Conservation (phyloP, 176 grass and related monocot genomes). For the Phyllostachys edulis region DNA sequence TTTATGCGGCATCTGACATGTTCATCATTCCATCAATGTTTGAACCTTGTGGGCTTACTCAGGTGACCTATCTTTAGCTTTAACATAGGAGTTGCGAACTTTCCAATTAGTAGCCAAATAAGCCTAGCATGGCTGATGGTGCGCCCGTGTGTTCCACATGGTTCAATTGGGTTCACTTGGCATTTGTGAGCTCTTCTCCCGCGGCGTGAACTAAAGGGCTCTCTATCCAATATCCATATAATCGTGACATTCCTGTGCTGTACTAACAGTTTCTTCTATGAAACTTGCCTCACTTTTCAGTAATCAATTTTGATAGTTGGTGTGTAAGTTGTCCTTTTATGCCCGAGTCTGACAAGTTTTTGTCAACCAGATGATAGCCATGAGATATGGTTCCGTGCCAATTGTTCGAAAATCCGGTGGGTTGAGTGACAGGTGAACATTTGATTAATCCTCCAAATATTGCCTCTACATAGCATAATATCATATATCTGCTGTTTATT, state of each 20-base stretch:
- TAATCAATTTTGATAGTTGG: neutral
- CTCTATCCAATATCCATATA: neutral
- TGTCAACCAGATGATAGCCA: constrained; percentile 54
- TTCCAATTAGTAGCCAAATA: neutral
- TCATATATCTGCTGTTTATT: neutral
- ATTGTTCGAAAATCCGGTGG: constrained; percentile 67
- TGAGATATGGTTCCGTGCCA: constrained; percentile 61
- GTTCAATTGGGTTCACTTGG: neutral
- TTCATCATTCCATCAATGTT: constrained; percentile 64
- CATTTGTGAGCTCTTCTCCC: neutral
- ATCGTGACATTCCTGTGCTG: neutral
- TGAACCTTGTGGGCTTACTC: constrained; percentile 71
- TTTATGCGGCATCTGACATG: constrained; percentile 71
- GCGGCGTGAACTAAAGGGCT: neutral
- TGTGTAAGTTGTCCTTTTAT: neutral
- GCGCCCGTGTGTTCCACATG: neutral
- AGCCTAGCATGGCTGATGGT: neutral
- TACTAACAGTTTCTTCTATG: neutral
- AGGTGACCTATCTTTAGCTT: constrained; percentile 29
- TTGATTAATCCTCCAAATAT: neutral
- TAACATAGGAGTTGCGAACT: neutral
- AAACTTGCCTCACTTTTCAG: neutral
- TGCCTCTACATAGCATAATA: neutral
- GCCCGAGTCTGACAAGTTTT: constrained; percentile 18
- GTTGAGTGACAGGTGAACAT: constrained; percentile 58